Evolutionary conservation across 192 early-diverging fungal genomes (phyloP).

Genomic region (Umbelopsis sp.): DNA sequence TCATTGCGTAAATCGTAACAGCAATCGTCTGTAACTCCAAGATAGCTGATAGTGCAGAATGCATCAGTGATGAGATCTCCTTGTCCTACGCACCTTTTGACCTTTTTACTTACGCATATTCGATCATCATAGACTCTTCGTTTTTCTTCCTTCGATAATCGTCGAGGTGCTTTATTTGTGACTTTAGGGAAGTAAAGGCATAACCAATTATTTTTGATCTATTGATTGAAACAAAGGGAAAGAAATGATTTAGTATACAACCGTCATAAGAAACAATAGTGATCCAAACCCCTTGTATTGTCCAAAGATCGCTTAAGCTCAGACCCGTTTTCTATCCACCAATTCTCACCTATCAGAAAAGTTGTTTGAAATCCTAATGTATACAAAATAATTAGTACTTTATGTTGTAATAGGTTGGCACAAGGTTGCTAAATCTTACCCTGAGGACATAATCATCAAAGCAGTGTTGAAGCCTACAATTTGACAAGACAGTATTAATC

Average conservation of each 20-base stretch:
- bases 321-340: no score
- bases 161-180: neutral
- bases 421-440: neutral
- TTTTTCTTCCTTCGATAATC: neutral
- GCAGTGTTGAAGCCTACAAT: conserved; percentile 2
- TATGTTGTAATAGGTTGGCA: no score
- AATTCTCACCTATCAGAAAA: no score
- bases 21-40: conserved; percentile 5
- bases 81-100: neutral
- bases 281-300: no score
- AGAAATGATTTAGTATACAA: no score
- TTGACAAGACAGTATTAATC: neutral
- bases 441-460: neutral
- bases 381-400: no score
- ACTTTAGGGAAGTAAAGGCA: neutral
- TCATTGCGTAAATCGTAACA: conserved; percentile 11
- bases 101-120: conserved; percentile 1
- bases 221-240: no score
- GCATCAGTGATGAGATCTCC: neutral
- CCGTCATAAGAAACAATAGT: no score
- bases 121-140: neutral
- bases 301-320: no score
- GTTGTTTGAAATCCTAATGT: no score
- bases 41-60: neutral
- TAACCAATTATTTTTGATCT: conserved; percentile 6